Evolutionary conservation across 2,329 filamentous ascomycete species (phyloP).

Genomic region (Sporothrix variecibatus): DNA sequence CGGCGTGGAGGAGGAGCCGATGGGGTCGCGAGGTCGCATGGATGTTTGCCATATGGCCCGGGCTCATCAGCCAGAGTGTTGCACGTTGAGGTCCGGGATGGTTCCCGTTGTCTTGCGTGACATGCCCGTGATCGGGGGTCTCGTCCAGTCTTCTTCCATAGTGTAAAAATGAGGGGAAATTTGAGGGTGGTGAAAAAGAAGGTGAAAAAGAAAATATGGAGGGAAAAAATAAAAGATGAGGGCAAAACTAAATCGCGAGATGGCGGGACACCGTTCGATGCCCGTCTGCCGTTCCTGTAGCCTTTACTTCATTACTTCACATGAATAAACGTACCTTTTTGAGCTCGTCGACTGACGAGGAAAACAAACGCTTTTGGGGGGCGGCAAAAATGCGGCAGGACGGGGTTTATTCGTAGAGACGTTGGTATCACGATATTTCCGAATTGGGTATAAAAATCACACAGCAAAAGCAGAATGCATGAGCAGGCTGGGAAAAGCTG

Average conservation of each 20-base stretch:
- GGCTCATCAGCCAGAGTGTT: not conserved
- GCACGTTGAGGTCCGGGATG: not conserved
- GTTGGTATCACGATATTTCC: slow-evolving; percentile 30
- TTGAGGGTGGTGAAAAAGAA: not conserved
- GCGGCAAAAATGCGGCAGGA: slow-evolving; percentile 21
- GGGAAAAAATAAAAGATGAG: not conserved
- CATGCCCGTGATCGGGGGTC: not conserved
- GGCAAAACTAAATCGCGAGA: not conserved
- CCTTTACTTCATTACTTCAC: slow-evolving; percentile 1
- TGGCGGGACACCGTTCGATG: not conserved
- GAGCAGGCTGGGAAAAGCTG: slow-evolving; percentile 30
- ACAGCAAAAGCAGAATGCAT: slow-evolving; percentile 32
- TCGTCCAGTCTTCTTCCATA: not conserved
- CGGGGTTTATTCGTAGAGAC: slow-evolving; percentile 10
- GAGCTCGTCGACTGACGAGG: not conserved
- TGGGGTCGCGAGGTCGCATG: not conserved
- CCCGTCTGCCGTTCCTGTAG: not conserved
- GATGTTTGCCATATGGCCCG: not conserved
- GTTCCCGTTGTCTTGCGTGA: not conserved
- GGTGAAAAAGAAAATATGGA: not conserved
- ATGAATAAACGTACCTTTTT: slow-evolving; percentile 19
- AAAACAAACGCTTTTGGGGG: slow-evolving; percentile 21
- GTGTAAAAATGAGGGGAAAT: not conserved
- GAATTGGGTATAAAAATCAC: slow-evolving; percentile 32
- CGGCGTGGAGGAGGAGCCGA: not conserved